Evolutionary conservation across 2,329 filamentous ascomycete genomes (phyloP), one percentile per base, ranked within the genome.

Genomic region (Ophiosphaerella korrae): DNA sequence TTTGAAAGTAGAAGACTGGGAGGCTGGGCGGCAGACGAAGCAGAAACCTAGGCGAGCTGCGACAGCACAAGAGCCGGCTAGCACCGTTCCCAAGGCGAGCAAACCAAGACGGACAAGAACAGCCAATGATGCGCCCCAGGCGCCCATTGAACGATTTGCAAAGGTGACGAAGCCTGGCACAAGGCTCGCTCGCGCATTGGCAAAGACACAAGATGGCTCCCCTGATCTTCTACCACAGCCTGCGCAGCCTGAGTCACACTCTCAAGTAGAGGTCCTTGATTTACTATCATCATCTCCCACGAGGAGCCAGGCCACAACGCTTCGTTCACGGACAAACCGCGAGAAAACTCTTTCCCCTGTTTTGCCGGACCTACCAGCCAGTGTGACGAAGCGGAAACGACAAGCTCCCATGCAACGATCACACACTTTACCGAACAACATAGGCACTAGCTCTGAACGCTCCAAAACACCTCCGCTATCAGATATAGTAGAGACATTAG

Each of bases 1-100:
- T 3, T 74, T 85, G 2, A 82, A 82, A 24, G 82, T 89, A 0
- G 79, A 86, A 56, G 82, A 83, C 36, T 92, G 88, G 82, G 83
- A 89, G 60, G 78, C 63, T 12, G 58, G 54, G 32, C 40, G 57
- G 42, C 64, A 64, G 40, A 60, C 47, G 7, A 65, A 59, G 29
- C 34, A 46, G 26, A 67, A 65, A 31, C 60, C 63, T 5, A 66
- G 59, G 39, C 53, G 62, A 42, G 54, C 61, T 40, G 48, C 60
- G 21, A 56, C 61, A 23, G 54, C 55, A 13, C 64, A 66, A 35
- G 58, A 61, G 24, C 38, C 64, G 32, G 53, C 38, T 26, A 64
- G 54, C 40, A 38, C 59, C 36, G 60, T 50, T 13, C 40, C 64
- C 3, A 69, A 62, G 38, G 33, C 57, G 16, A 68, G 57, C 42